Evolutionary conservation across 305 asterid species (phyloP).

Genomic region (Fraxinus sp.): DNA sequence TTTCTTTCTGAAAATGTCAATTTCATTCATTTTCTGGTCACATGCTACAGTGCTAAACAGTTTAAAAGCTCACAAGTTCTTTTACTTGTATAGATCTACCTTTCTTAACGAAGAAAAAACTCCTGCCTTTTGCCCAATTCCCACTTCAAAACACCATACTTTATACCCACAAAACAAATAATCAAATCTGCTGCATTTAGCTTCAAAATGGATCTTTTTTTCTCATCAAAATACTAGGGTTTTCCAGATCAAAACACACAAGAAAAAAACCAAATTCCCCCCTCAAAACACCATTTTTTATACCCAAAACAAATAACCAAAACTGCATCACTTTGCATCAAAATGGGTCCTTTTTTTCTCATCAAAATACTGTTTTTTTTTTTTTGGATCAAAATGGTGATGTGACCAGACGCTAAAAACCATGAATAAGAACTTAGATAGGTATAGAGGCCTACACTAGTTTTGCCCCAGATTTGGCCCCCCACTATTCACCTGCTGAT

Average conservation of each 20-base stretch:
- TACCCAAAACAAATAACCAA: neutral
- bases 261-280: neutral
- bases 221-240: neutral
- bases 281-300: neutral
- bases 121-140: neutral
- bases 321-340: neutral
- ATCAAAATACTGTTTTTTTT: neutral
- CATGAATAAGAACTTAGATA: conserved; percentile 26
- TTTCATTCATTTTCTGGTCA: conserved; percentile 3
- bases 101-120: conserved; percentile 1
- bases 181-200: neutral
- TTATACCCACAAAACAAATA: conserved; percentile 1
- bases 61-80: conserved; percentile 14
- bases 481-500: conserved; percentile 64
- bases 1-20: conserved; percentile 5
- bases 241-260: neutral
- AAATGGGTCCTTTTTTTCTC: neutral
- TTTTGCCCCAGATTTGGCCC: conserved; percentile 34
- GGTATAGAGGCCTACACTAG: conserved; percentile 29
- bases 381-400: conserved; percentile 27
- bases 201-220: neutral
- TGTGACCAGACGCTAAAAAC: conserved; percentile 53
- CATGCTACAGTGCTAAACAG: neutral
- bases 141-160: neutral
- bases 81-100: conserved; percentile 18